Evolutionary conservation across 352 stramenopile species (phyloP).

Genomic region (Phytophthora crassamura): DNA sequence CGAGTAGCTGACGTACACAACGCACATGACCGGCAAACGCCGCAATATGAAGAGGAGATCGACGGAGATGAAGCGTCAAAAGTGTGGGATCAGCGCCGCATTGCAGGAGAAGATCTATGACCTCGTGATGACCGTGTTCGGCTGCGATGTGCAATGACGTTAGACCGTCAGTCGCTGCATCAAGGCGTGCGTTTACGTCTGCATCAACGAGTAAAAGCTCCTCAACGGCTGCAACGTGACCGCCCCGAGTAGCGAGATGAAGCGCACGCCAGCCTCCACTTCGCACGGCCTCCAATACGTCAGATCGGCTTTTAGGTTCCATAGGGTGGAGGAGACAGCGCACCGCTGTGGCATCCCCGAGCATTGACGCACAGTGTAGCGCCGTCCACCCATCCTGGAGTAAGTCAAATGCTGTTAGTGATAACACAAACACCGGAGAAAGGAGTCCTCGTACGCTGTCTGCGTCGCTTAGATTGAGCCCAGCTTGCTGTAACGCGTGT

Average conservation of each 20-base stretch:
- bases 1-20: slow-evolving; percentile 31
- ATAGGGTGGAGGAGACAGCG: slow-evolving; percentile 16
- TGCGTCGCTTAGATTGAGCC: slow-evolving; percentile 36
- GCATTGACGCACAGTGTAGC: slow-evolving; percentile 43
- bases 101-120: slow-evolving; percentile 47
- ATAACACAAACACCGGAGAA: neutral
- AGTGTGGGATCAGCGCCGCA: slow-evolving; percentile 39
- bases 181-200: slow-evolving; percentile 37
- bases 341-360: slow-evolving; percentile 38
- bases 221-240: slow-evolving; percentile 39
- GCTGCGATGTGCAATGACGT: slow-evolving; percentile 48
- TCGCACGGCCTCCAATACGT: slow-evolving; percentile 14
- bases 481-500: slow-evolving; percentile 14
- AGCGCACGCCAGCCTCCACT: slow-evolving; percentile 48
- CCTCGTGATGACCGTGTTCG: slow-evolving; percentile 19
- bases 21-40: slow-evolving; percentile 17
- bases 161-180: slow-evolving; percentile 23
- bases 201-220: slow-evolving; percentile 42
- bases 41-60: slow-evolving; percentile 44
- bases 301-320: neutral
- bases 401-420: neutral
- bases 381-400: slow-evolving; percentile 31
- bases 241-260: slow-evolving; percentile 38
- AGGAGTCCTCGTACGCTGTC: slow-evolving; percentile 34
- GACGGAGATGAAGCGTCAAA: slow-evolving; percentile 23